Evolutionary conservation across 2,329 filamentous ascomycete genomes (phyloP).

Genomic region (Phaeoacremonium minimum): DNA sequence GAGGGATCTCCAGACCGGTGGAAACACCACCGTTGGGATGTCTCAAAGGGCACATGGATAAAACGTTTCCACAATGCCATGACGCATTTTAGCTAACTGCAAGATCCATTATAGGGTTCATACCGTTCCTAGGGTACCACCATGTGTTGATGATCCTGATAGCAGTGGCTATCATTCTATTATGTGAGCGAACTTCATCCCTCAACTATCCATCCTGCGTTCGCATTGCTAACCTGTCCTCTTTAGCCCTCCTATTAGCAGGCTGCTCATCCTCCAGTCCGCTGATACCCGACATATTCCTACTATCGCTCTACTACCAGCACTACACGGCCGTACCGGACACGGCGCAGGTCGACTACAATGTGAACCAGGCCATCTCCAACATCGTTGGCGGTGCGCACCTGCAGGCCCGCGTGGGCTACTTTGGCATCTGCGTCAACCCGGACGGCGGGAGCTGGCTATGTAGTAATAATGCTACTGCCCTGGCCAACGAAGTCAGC

Average conservation of each 20-base stretch:
- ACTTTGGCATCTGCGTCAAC: constrained; percentile 96
- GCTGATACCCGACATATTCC: constrained; percentile 90
- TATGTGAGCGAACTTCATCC: constrained; percentile 63
- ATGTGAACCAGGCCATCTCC: constrained; percentile 76
- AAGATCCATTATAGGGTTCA: constrained; percentile 41
- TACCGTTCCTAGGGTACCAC: constrained; percentile 69
- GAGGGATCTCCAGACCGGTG: too few species aligned
- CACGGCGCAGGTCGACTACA: constrained; percentile 86
- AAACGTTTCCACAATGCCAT: neutral
- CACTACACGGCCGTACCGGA: constrained; percentile 77
- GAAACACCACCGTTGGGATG: constrained; percentile 4
- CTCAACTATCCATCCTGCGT: neutral
- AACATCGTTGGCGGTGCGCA: constrained; percentile 84
- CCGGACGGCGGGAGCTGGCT: constrained; percentile 86
- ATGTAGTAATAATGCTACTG: constrained; percentile 95
- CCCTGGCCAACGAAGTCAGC: constrained; percentile 81
- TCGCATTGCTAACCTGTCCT: constrained; percentile 1
- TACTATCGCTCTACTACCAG: constrained; percentile 97
- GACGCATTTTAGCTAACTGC: constrained; percentile 3
- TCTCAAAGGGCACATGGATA: constrained; percentile 1
- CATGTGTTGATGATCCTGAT: constrained; percentile 98
- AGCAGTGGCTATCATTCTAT: constrained; percentile 84
- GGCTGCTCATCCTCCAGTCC: constrained; percentile 97
- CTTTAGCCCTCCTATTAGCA: constrained; percentile 78
- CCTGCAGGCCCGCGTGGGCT: constrained; percentile 89